These are phyloP conservation scores for Fusarium oxysporum DNA, from an alignment of 2,329 filamentous ascomycete species.

Conservation along the genomic window DNA sequence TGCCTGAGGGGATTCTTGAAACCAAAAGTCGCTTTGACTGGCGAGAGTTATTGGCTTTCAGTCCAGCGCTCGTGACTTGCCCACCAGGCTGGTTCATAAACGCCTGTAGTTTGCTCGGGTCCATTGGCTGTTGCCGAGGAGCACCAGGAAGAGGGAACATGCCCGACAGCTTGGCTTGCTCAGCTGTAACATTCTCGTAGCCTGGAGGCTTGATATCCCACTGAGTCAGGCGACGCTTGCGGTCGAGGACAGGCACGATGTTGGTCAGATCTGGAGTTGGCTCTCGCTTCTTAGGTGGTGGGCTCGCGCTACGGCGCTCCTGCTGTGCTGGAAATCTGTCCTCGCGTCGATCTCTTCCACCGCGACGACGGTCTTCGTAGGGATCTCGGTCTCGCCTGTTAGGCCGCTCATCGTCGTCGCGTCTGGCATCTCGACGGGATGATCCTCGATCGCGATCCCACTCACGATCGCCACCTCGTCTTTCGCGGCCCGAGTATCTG, in stretches of 20 bases:
- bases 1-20: conserved; percentile 79
- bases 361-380: conserved; percentile 63
- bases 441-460: conserved; percentile 78
- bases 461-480: conserved; percentile 70
- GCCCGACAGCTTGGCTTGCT: conserved; percentile 97
- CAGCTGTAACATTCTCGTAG: conserved; percentile 97
- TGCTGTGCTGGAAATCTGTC: conserved; percentile 56
- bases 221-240: conserved; percentile 93
- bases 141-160: conserved; percentile 99
- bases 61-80: conserved; percentile 76
- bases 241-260: conserved; percentile 81
- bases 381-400: conserved; percentile 69
- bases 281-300: conserved; percentile 90
- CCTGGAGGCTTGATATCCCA: conserved; percentile 99
- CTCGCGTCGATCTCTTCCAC: conserved; percentile 59
- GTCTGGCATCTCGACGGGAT: conserved; percentile 69
- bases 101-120: conserved; percentile 90
- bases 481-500: conserved; percentile 79
- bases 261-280: conserved; percentile 95
- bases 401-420: conserved; percentile 72
- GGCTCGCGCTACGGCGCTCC: conserved; percentile 79
- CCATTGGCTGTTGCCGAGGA: conserved; percentile 94
- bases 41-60: conserved; percentile 92
- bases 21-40: conserved; percentile 93
- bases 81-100: conserved; percentile 92